phyloP scores from a whole-genome alignment of 345 rosid species.

The Melaleuca alternifolia region DNA sequence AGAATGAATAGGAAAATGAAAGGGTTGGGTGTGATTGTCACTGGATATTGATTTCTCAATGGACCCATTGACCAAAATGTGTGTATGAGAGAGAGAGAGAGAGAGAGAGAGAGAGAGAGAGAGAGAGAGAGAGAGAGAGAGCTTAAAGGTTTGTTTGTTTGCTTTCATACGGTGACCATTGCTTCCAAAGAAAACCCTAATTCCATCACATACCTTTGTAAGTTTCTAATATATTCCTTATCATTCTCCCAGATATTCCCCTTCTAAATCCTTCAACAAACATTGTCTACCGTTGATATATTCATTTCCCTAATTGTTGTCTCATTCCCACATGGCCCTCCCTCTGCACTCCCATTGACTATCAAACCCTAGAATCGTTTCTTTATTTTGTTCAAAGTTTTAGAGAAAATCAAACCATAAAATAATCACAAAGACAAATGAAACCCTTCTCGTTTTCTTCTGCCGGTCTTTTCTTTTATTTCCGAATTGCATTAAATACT shows the following conservation, averaged over 20 bases:
- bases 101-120: neutral
- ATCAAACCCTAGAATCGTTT: neutral
- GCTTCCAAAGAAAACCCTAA: neutral
- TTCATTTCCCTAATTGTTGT: neutral
- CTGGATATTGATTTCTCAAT: neutral
- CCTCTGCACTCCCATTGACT: neutral
- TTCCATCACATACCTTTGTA: neutral
- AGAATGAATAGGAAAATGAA: neutral
- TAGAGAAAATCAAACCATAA: neutral
- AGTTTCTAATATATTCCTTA: neutral
- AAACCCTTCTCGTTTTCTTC: neutral
- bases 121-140: neutral
- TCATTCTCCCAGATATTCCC: conserved; percentile 3
- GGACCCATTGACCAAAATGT: conserved; percentile 2
- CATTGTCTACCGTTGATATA: neutral
- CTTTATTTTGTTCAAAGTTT: neutral
- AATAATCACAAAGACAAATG: neutral
- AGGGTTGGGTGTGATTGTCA: neutral
- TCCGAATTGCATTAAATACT: neutral
- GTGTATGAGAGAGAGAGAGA: neutral
- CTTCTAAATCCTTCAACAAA: neutral
- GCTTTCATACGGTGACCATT: neutral
- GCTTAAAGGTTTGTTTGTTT: conserved; percentile 3
- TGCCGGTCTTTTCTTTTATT: neutral
- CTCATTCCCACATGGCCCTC: neutral